A percentile compares a stretch with the other conserved stretches of the same genome.
Evolutionary conservation across 2,329 filamentous ascomycete genomes (phyloP).

Genomic region (Cordyceps cicadae): DNA sequence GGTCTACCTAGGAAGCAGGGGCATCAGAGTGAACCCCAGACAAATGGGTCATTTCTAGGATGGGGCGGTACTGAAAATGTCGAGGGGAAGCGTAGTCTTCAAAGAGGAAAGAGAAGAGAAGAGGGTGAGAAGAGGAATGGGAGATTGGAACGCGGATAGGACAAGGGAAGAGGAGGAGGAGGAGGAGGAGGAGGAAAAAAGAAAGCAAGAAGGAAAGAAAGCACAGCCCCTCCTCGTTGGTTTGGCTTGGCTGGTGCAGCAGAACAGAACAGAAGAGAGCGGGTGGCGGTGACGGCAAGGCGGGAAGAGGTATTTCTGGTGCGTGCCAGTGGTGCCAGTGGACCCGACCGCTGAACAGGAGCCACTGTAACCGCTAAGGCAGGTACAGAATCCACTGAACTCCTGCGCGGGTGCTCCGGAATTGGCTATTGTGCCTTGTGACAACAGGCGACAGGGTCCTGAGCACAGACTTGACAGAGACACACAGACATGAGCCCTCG

Average conservation of each 20-base stretch:
- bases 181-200: not conserved
- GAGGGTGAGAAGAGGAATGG: not conserved
- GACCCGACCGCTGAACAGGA: not conserved
- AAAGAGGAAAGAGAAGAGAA: not conserved
- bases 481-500: not conserved
- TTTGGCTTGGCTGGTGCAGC: not conserved
- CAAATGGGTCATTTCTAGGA: constrained; percentile 2
- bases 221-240: not conserved
- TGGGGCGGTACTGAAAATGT: not conserved
- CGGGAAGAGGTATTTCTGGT: not conserved
- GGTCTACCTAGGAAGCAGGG: not conserved
- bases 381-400: no score
- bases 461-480: not conserved
- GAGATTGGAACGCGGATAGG: not conserved
- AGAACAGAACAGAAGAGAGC: no score
- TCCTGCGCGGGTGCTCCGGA: no score
- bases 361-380: not conserved
- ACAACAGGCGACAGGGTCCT: not conserved
- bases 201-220: not conserved
- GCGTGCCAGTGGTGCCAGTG: not conserved
- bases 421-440: not conserved
- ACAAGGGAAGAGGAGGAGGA: not conserved
- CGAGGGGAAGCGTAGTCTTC: not conserved
- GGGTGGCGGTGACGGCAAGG: not conserved
- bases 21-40: constrained; percentile 3